Percentiles rank a stretch among this genome's conserved stretches.
Conservation (phyloP, 371 early-diverging fungal genomes). For the Saksenaea vasiformis region DNA sequence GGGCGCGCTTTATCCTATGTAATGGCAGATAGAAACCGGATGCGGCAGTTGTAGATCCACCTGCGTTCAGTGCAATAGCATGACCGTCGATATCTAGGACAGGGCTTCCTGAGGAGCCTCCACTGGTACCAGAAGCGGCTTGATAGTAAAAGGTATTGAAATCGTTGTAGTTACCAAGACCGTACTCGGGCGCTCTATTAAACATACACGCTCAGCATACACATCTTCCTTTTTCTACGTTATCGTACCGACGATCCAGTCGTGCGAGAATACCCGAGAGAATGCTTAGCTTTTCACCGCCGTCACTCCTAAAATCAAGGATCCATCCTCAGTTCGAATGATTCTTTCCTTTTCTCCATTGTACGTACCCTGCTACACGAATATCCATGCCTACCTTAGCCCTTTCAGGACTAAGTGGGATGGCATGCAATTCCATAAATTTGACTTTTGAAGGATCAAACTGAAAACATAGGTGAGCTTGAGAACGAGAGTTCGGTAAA, state of each 20-base stretch:
- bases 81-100: conserved; percentile 68
- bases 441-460: conserved; percentile 80
- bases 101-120: conserved; percentile 70
- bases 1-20: conserved; percentile 69
- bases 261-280: conserved; percentile 76
- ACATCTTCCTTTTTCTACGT: not conserved
- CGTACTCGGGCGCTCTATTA: conserved; percentile 69
- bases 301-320: conserved; percentile 15
- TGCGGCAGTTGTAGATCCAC: conserved; percentile 59
- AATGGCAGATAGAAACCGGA: conserved; percentile 58
- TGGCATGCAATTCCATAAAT: conserved; percentile 72
- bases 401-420: conserved; percentile 72
- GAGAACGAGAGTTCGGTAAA: too few species aligned
- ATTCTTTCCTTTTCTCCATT: too few species aligned
- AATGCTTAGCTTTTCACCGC: conserved; percentile 29
- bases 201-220: not conserved
- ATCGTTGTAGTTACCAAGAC: conserved; percentile 69
- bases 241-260: conserved; percentile 62
- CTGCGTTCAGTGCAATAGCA: conserved; percentile 69
- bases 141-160: conserved; percentile 74
- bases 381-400: conserved; percentile 84
- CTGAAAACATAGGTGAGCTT: conserved; percentile 8
- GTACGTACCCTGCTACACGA: conserved; percentile 70
- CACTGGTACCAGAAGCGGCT: conserved; percentile 69
- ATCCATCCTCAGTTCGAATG: not conserved